A percentile compares a stretch with the other conserved stretches of the same genome.
phyloP scores from a whole-genome alignment of 2,329 filamentous ascomycete species.

The Colletotrichum falcatum region DNA sequence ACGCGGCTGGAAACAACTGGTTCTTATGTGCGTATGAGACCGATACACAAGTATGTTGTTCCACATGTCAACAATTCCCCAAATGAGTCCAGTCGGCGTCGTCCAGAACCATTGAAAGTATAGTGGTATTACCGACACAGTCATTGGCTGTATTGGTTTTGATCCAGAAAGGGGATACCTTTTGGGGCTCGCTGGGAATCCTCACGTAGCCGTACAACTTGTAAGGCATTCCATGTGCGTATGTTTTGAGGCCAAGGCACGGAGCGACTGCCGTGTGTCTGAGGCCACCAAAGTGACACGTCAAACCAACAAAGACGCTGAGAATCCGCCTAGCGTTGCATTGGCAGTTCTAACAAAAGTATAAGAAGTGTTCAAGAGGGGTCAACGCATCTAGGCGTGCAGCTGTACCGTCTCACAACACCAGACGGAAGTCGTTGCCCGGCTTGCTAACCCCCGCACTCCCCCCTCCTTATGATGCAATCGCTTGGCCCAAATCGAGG shows the following conservation, averaged over 20 bases:
- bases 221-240: neutral
- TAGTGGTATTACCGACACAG: no score
- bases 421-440: constrained; percentile 36
- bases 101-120: neutral
- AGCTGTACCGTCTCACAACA: neutral
- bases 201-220: neutral
- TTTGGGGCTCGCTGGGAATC: no score
- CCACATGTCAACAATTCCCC: no score
- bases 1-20: no score
- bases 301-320: no score
- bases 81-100: neutral
- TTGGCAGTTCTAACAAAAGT: neutral
- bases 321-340: neutral
- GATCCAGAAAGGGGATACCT: neutral
- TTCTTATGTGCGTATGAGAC: neutral
- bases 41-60: no score
- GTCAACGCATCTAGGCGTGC: neutral
- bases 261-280: neutral
- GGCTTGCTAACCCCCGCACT: constrained; percentile 30
- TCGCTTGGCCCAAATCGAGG: neutral
- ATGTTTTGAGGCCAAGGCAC: no score
- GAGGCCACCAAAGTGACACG: neutral
- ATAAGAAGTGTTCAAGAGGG: neutral
- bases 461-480: constrained; percentile 38
- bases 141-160: neutral